Evolutionary conservation across 345 rosid genomes (phyloP).

Genomic region (Salix suchowensis): DNA sequence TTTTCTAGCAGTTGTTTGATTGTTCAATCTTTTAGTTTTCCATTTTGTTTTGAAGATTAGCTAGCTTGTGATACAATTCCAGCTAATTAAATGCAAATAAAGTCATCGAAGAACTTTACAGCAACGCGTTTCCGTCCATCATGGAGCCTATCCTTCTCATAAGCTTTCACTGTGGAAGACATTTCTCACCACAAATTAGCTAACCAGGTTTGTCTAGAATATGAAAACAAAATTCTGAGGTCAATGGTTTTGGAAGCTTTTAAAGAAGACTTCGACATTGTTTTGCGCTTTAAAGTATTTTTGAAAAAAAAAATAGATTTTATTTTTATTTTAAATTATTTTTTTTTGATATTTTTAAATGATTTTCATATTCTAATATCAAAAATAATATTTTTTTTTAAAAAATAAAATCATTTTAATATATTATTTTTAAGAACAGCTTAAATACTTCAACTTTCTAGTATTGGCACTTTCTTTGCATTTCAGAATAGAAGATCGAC

Average conservation of each 20-base stretch:
- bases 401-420: too few species aligned
- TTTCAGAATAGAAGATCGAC: background rate
- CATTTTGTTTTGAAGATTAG: background rate
- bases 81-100: background rate
- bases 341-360: too few species aligned
- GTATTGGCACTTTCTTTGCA: background rate
- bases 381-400: too few species aligned
- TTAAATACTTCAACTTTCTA: constrained; percentile 2
- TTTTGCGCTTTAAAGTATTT: too few species aligned
- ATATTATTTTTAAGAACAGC: too few species aligned
- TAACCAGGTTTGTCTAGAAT: background rate
- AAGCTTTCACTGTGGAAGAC: background rate
- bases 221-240: background rate
- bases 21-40: too few species aligned
- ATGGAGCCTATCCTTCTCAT: constrained; percentile 7
- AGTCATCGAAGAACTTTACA: background rate
- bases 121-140: constrained; percentile 36
- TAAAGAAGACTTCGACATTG: background rate
- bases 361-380: too few species aligned
- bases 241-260: background rate
- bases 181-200: background rate
- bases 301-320: too few species aligned
- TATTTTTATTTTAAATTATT: too few species aligned
- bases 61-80: background rate
- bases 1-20: background rate